phyloP scores from a whole-genome alignment of 352 stramenopile genomes.

The Peronospora belbahrii region DNA sequence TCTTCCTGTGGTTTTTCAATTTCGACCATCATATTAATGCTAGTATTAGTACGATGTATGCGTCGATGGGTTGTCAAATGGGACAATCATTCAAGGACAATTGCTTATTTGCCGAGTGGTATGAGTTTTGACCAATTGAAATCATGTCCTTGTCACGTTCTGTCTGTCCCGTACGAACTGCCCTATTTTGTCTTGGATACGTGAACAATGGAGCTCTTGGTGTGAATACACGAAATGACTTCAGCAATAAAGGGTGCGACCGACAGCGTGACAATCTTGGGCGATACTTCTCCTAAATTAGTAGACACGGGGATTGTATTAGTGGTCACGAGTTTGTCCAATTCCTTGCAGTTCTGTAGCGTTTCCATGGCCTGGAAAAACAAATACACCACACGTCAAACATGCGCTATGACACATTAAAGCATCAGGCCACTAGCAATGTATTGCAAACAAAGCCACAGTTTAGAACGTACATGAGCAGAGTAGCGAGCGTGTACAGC shows the following conservation, averaged over 20 bases:
- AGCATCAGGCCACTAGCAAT: background rate
- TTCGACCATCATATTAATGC: slow-evolving; percentile 45
- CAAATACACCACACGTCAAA: background rate
- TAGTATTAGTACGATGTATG: no score
- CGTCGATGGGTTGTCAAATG: slow-evolving; percentile 7
- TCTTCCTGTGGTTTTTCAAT: slow-evolving; percentile 59
- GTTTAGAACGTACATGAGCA: slow-evolving; percentile 36
- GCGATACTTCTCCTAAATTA: slow-evolving; percentile 22
- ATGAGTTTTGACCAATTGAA: slow-evolving; percentile 19
- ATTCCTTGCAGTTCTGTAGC: slow-evolving; percentile 60
- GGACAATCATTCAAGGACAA: no score
- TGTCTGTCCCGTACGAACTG: background rate
- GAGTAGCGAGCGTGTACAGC: slow-evolving; percentile 83
- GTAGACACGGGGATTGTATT: slow-evolving; percentile 69
- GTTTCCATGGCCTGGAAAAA: slow-evolving; percentile 37
- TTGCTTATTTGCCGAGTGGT: no score
- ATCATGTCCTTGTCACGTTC: background rate
- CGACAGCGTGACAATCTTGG: slow-evolving; percentile 81
- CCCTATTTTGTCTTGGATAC: slow-evolving; percentile 70
- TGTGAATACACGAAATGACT: slow-evolving; percentile 86
- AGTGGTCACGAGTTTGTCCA: slow-evolving; percentile 79
- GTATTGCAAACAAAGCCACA: background rate
- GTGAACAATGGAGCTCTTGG: slow-evolving; percentile 80
- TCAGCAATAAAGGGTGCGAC: slow-evolving; percentile 84
- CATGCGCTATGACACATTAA: background rate